phyloP scores from a whole-genome alignment of 2,329 filamentous ascomycete genomes.

The Nothophaeocryptopus gaeumannii region DNA sequence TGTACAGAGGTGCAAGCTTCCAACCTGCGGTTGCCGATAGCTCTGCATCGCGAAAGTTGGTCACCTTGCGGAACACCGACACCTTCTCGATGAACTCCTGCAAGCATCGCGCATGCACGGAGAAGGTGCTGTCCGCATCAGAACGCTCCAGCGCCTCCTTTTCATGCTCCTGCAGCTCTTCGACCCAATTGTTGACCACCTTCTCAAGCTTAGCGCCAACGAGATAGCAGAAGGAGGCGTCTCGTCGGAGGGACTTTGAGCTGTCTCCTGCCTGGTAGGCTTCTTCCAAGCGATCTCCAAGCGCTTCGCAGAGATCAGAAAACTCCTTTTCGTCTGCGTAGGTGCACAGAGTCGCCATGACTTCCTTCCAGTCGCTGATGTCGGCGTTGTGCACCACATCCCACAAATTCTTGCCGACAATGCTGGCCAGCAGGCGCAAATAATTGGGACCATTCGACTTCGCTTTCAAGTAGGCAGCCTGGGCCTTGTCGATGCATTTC shows the following conservation, averaged over 20 bases:
- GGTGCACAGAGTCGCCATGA: conserved; percentile 93
- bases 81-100: conserved; percentile 98
- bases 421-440: conserved; percentile 80
- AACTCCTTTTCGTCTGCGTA: conserved; percentile 91
- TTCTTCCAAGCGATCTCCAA: conserved; percentile 87
- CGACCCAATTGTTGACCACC: conserved; percentile 90
- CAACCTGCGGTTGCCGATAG: conserved; percentile 69
- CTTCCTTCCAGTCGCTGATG: conserved; percentile 90
- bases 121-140: conserved; percentile 75
- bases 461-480: conserved; percentile 82
- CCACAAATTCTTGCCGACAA: conserved; percentile 96
- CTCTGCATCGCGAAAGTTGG: conserved; percentile 83
- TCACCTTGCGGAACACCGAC: conserved; percentile 90
- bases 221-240: conserved; percentile 94
- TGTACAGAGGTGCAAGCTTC: conserved; percentile 85
- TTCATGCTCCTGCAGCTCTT: conserved; percentile 82
- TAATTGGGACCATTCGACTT: conserved; percentile 85
- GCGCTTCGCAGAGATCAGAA: conserved; percentile 87
- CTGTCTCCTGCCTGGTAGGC: conserved; percentile 53
- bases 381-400: conserved; percentile 97
- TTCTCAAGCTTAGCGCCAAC: conserved; percentile 97
- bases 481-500: conserved; percentile 89
- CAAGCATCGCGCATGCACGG: conserved; percentile 80
- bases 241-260: conserved; percentile 61
- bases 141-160: conserved; percentile 62